A percentile compares a stretch with the other conserved stretches of the same genome.
These are phyloP conservation scores for Gremmenia infestans DNA, from an alignment of 2,329 filamentous ascomycete genomes.

Conservation along the genomic window DNA sequence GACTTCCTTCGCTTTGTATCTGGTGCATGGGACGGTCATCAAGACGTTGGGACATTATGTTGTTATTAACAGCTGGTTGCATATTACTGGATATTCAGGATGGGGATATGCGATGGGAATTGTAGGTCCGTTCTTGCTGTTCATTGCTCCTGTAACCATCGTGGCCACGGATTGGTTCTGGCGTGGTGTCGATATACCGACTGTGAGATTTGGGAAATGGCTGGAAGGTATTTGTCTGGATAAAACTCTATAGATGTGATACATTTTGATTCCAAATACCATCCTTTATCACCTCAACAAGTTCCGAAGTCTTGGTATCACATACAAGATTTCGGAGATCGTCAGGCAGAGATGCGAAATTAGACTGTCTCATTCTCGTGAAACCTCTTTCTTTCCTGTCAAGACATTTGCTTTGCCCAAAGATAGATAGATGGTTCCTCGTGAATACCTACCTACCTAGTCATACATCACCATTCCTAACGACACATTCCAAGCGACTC, in stretches of 20 bases:
- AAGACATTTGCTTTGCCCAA: no score
- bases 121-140: not conserved
- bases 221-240: not conserved
- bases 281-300: no score
- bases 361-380: no score
- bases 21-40: slow-evolving; percentile 42
- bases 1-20: slow-evolving; percentile 47
- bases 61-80: not conserved
- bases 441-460: no score
- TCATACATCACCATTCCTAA: no score
- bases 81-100: not conserved
- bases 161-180: not conserved
- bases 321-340: no score
- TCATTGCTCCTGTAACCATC: not conserved
- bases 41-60: not conserved
- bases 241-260: not conserved
- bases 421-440: no score
- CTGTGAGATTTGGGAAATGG: not conserved
- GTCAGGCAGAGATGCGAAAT: no score
- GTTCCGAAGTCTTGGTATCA: no score
- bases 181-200: not conserved
- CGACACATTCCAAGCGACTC: no score
- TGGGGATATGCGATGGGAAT: slow-evolving; percentile 1
- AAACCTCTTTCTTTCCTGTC: no score
- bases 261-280: not conserved